Evolutionary conservation across 148 eudicot species (phyloP).

Genomic region (Vaccinium corymbosum): DNA sequence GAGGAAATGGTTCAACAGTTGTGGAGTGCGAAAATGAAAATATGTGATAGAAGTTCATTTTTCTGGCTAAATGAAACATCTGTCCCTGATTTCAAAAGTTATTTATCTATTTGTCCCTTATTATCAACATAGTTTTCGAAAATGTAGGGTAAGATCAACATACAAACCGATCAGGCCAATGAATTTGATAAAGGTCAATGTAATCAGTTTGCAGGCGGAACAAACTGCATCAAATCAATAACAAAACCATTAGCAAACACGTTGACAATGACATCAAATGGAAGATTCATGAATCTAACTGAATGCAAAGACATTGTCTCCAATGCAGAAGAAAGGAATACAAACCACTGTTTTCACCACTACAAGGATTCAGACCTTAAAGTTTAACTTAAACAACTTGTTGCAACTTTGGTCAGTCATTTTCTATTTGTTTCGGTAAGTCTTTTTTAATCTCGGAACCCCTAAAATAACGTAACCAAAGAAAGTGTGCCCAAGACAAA

Average conservation of each 20-base stretch:
- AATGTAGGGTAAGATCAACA: constrained; percentile 24
- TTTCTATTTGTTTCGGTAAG: not conserved
- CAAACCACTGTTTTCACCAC: not conserved
- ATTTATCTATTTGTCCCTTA: not conserved
- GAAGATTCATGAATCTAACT: not conserved
- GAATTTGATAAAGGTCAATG: constrained; percentile 85
- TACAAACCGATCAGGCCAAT: constrained; percentile 99
- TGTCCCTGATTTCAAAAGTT: not conserved
- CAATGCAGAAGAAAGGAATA: not conserved
- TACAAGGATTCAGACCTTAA: not conserved
- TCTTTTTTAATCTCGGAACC: not conserved
- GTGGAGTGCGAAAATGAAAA: not conserved
- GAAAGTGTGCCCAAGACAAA: not conserved
- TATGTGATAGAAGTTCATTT: not conserved
- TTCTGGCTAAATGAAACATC: not conserved
- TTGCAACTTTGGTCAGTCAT: not conserved
- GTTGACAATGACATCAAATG: not conserved
- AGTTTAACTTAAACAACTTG: not conserved
- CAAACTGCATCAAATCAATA: constrained; percentile 48
- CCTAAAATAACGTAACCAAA: not conserved
- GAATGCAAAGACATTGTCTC: not conserved
- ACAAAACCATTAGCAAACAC: not conserved
- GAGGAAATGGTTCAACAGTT: not conserved
- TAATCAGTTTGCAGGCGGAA: constrained; percentile 64
- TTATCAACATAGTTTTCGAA: not conserved